Evolutionary conservation across 1,284 basidiomycete species (phyloP), one percentile per base, ranked within the genome.

Genomic region (Sphagnurus paluster): DNA sequence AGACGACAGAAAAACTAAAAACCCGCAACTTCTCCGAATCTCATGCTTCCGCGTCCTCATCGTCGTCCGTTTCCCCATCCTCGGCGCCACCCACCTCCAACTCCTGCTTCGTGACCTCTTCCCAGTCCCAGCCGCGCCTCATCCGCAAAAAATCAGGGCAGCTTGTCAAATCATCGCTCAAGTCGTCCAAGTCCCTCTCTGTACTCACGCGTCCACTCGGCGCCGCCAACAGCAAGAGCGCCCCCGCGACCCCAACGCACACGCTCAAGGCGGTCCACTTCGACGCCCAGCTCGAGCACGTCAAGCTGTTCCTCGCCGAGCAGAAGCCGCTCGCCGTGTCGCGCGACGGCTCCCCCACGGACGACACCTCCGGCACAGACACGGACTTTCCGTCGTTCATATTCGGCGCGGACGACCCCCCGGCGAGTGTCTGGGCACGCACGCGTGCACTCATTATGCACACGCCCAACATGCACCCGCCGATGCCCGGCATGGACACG

Each of bases 261-360:
- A 56, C 77, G n/a, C n/a, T n/a, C 67, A 96, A 96, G 67, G 84
- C 82, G 26, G 96, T 99, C 7, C 93, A 98, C 62, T 99, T 99
- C 56, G 92, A 97, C 68, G 67, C 85, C 5, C 81, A 95, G 62
- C 81, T 98, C 44, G 95, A 97, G 65, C 87, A 87, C 51, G 89
- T 98, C 57, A 95, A 94, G 68, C 77, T 96, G 44, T 98, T 98
- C 73, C 73, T 94, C 43, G 87, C 93, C 21, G 89, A 93, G 67
- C 95, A 98, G 67, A 92, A 93, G 65, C 96, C 95, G 0, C 76
- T 90, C 9, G 94, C 95, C 1, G 95, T 99, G 13, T 92, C 88
- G 16, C 82, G 94, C 39, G 87, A 92, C 58, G 93, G 93, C 0
- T 93, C 89, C 52, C 95, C 95, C 2, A 89, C 87, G 8, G 83